phyloP scores from a whole-genome alignment of 345 rosid genomes.

The Ceriops decandra region DNA sequence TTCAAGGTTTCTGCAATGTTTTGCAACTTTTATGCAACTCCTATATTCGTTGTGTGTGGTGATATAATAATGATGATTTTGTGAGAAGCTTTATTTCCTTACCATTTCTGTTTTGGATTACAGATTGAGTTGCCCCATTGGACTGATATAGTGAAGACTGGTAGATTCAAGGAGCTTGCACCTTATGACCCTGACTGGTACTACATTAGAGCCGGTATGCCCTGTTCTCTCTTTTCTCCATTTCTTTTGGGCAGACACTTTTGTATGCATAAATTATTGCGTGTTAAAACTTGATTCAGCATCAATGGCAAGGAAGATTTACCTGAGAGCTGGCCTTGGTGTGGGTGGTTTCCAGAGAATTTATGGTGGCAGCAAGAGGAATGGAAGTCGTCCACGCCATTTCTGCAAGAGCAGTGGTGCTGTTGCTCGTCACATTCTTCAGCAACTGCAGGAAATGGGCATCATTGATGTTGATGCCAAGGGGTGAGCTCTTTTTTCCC shows the following conservation, averaged over 20 bases:
- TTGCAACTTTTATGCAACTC: no score
- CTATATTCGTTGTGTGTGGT: no score
- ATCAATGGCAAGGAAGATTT: slow-evolving; percentile 89
- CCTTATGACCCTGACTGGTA: slow-evolving; percentile 96
- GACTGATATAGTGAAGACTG: slow-evolving; percentile 90
- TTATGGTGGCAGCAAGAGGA: slow-evolving; percentile 85
- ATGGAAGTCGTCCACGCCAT: slow-evolving; percentile 78
- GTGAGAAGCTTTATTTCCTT: neutral
- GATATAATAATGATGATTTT: no score
- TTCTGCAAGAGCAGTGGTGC: slow-evolving; percentile 89
- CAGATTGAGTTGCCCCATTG: slow-evolving; percentile 88
- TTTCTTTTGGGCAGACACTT: neutral
- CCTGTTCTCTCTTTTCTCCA: neutral
- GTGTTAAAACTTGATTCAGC: slow-evolving; percentile 35
- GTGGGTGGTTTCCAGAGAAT: slow-evolving; percentile 80
- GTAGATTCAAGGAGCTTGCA: slow-evolving; percentile 74
- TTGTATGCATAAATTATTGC: neutral
- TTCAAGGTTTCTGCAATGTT: no score
- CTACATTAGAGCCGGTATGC: slow-evolving; percentile 57
- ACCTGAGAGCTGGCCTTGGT: slow-evolving; percentile 87
- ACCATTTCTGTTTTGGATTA: neutral
- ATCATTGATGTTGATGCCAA: slow-evolving; percentile 57
- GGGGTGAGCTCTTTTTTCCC: slow-evolving; percentile 39
- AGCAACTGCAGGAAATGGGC: slow-evolving; percentile 63
- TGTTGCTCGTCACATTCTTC: slow-evolving; percentile 77